phyloP scores from a whole-genome alignment of 2,329 filamentous ascomycete genomes.

The Ophiostoma ips region DNA sequence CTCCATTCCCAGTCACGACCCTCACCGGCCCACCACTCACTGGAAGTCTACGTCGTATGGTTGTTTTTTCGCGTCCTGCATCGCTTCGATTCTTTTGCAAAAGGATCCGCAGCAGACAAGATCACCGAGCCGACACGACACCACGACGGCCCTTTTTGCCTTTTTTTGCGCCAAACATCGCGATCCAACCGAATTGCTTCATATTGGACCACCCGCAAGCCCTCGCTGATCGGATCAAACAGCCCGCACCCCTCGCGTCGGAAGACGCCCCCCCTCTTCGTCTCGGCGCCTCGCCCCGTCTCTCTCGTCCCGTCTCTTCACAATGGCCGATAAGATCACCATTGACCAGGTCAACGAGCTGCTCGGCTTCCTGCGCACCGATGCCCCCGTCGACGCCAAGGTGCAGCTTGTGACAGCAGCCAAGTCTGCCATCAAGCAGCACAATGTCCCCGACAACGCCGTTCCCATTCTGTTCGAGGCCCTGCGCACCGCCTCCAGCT shows the following conservation, averaged over 20 bases:
- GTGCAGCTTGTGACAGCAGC: conserved; percentile 53
- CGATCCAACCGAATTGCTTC: not conserved
- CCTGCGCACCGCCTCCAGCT: conserved; percentile 58
- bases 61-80: too few relatives aligned
- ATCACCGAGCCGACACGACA: too few relatives aligned
- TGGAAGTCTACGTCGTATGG: too few relatives aligned
- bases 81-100: too few relatives aligned
- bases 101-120: too few relatives aligned
- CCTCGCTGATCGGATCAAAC: not conserved
- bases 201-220: not conserved
- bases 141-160: too few relatives aligned
- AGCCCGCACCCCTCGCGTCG: not conserved
- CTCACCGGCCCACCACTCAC: too few relatives aligned
- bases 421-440: conserved; percentile 86
- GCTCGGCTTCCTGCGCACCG: conserved; percentile 29
- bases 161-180: not conserved
- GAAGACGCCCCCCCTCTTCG: not conserved
- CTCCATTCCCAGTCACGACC: too few relatives aligned
- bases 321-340: conserved; percentile 24
- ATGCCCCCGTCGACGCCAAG: conserved; percentile 47
- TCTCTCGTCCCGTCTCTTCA: not conserved
- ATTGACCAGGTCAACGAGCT: conserved; percentile 29
- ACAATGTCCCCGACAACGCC: conserved; percentile 65
- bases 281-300: not conserved
- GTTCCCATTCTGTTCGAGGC: conserved; percentile 70